Evolutionary conservation across 2,329 filamentous ascomycete genomes (phyloP).

Genomic region (Thielaviopsis ethacetica): DNA sequence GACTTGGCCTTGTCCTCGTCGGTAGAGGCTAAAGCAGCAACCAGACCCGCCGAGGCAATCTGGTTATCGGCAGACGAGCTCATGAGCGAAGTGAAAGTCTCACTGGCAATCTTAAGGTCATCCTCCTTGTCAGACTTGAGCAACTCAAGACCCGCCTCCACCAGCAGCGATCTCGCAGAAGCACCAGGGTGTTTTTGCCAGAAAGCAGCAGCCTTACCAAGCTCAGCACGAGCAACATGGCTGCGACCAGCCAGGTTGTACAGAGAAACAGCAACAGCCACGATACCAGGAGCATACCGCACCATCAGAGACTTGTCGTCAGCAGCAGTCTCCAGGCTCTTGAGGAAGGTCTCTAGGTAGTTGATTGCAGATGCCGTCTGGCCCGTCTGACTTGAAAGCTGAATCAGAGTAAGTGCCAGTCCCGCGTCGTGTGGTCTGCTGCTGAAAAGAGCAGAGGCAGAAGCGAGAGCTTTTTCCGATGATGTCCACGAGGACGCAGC

Average conservation of each 20-base stretch:
- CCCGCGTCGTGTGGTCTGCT: constrained; percentile 41
- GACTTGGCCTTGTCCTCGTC: constrained; percentile 39
- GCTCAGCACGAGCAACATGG: constrained; percentile 51
- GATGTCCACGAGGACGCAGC: constrained; percentile 4
- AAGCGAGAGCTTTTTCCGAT: constrained; percentile 6
- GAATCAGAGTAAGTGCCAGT: constrained; percentile 60
- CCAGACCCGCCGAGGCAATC: constrained; percentile 62
- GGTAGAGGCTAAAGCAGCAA: constrained; percentile 59
- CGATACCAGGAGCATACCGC: constrained; percentile 68
- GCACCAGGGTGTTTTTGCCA: constrained; percentile 48
- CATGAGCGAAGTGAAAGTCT: constrained; percentile 63
- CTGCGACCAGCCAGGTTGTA: constrained; percentile 64
- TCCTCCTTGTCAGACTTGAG: constrained; percentile 55
- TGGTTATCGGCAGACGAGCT: constrained; percentile 48
- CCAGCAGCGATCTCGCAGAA: constrained; percentile 47
- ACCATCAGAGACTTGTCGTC: constrained; percentile 44
- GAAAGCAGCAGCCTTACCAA: constrained; percentile 64
- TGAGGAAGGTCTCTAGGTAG: constrained; percentile 62
- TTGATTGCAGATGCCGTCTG: constrained; percentile 58
- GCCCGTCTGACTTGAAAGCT: constrained; percentile 59
- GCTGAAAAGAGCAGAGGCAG: constrained; percentile 5
- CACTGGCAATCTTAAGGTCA: constrained; percentile 53
- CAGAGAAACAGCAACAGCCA: constrained; percentile 64
- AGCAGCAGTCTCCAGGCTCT: constrained; percentile 47
- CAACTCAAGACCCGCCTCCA: constrained; percentile 68